These are phyloP conservation scores for Silene coronaria DNA, from an alignment of 179 eudicot species.

Conservation along the genomic window DNA sequence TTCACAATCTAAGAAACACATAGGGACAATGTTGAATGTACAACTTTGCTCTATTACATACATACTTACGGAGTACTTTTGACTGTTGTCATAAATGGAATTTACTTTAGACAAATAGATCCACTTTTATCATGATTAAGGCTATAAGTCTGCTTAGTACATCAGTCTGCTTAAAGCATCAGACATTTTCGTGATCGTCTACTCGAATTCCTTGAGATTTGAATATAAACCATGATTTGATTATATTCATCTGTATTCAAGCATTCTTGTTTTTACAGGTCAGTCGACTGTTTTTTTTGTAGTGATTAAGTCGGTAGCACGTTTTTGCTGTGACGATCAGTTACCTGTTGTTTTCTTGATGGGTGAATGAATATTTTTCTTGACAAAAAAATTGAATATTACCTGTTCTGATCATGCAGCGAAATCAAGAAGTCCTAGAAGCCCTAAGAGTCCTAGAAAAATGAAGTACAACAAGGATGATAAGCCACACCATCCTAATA, in stretches of 20 bases:
- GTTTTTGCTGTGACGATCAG: neutral
- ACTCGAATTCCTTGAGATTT: neutral
- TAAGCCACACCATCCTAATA: conserved; percentile 45
- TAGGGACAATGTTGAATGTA: no score
- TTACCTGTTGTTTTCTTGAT: neutral
- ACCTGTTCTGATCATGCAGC: conserved; percentile 19
- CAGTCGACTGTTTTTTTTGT: neutral
- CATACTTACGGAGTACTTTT: neutral
- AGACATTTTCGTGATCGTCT: neutral
- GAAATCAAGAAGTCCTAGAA: conserved; percentile 13
- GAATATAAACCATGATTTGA: neutral
- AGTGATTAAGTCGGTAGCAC: neutral
- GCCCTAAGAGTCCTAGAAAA: conserved; percentile 20
- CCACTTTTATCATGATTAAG: conserved; percentile 5
- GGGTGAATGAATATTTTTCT: no score
- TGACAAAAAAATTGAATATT: no score
- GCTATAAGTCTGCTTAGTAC: neutral
- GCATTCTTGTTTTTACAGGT: conserved; percentile 4
- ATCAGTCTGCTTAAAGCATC: neutral
- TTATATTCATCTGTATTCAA: neutral
- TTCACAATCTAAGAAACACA: no score
- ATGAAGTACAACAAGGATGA: conserved; percentile 69
- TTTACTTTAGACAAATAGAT: conserved; percentile 19
- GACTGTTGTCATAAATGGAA: neutral
- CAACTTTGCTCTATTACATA: conserved; percentile 7